These are phyloP conservation scores for Ascochyta viciae-villosae DNA, from an alignment of 2,329 filamentous ascomycete genomes.

Conservation along the genomic window DNA sequence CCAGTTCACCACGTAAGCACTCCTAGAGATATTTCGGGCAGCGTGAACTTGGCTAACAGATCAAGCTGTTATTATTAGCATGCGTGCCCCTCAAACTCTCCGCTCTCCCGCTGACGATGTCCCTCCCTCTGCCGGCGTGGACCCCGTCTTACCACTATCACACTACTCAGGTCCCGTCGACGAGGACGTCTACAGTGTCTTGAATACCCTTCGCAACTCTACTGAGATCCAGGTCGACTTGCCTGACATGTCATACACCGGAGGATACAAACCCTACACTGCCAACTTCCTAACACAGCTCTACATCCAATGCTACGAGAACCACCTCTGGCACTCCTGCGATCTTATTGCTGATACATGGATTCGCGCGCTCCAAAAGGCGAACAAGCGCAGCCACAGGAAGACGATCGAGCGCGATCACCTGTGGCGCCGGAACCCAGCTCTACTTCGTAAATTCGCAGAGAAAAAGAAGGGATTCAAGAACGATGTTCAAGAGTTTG, in stretches of 20 bases:
- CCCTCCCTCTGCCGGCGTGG: background rate
- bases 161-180: constrained; percentile 1
- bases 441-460: constrained; percentile 5
- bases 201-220: constrained; percentile 4
- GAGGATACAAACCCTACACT: constrained; percentile 23
- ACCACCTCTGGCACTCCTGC: constrained; percentile 27
- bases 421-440: constrained; percentile 31
- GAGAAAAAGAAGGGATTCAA: constrained; percentile 13
- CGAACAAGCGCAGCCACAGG: constrained; percentile 10
- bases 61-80: background rate
- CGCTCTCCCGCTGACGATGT: background rate
- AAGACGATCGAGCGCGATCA: background rate
- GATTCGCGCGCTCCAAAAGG: constrained; percentile 41
- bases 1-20: constrained; percentile 9
- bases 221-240: constrained; percentile 23
- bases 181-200: constrained; percentile 4
- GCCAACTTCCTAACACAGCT: constrained; percentile 29
- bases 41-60: background rate
- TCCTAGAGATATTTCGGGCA: rapidly evolving
- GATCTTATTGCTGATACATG: constrained; percentile 44
- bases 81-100: background rate
- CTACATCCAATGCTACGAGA: constrained; percentile 34
- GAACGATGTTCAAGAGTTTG: constrained; percentile 12
- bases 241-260: constrained; percentile 15
- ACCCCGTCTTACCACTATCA: background rate